These are phyloP conservation scores for Herpetospermum pedunculosum DNA, from an alignment of 306 rosid genomes.

Conservation along the genomic window DNA sequence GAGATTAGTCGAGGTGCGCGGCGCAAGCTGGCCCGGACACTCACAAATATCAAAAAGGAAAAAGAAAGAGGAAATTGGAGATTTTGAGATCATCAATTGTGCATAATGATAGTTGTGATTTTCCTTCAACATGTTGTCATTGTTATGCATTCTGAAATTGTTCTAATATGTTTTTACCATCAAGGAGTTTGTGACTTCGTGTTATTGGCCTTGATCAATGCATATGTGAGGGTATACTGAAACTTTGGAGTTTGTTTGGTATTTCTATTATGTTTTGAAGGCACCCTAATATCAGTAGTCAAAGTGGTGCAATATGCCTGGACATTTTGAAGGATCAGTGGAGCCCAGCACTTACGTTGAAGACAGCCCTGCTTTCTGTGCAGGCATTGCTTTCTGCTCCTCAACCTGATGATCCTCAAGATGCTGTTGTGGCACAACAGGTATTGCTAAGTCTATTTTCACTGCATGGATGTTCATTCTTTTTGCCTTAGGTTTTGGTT, in stretches of 20 bases:
- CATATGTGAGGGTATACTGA: not conserved
- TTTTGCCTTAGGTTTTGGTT: conserved; percentile 9
- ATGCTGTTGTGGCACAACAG: conserved; percentile 98
- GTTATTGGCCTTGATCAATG: not conserved
- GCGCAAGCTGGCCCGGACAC: too few relatives aligned
- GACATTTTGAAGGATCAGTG: conserved; percentile 96
- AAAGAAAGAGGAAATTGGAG: too few relatives aligned
- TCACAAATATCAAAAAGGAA: too few relatives aligned
- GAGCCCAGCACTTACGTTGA: conserved; percentile 97
- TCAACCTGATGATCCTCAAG: conserved; percentile 99
- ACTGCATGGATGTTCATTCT: not conserved
- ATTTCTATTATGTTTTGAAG: conserved; percentile 34
- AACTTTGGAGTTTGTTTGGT: not conserved
- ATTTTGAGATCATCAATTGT: not conserved
- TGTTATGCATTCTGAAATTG: not conserved
- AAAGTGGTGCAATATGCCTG: conserved; percentile 95
- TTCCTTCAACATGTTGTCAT: not conserved
- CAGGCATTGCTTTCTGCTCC: conserved; percentile 98
- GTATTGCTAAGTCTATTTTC: conserved; percentile 21
- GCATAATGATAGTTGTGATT: not conserved
- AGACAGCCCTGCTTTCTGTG: conserved; percentile 96
- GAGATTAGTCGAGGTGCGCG: too few relatives aligned
- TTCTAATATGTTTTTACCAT: not conserved
- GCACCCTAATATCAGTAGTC: conserved; percentile 99
- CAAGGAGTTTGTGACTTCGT: not conserved